Percentiles rank a stretch among this genome's conserved stretches.
phyloP scores from a whole-genome alignment of 495 filamentous ascomycete genomes.

The Jackrogersella multiformis region DNA sequence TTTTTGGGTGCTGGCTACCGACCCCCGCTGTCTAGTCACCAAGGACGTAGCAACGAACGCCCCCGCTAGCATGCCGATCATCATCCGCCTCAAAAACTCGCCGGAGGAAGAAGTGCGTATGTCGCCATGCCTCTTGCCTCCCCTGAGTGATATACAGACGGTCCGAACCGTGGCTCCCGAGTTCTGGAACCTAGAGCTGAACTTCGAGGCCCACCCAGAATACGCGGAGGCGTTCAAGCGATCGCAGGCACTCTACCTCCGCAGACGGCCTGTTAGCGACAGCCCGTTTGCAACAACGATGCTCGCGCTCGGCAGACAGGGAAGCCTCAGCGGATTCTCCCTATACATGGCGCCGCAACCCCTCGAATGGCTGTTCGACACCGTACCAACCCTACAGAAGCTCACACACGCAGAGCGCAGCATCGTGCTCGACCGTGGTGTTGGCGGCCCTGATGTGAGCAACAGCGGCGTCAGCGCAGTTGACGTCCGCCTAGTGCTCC shows the following conservation, averaged over 20 bases:
- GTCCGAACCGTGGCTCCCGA: constrained; percentile 74
- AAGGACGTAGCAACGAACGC: constrained; percentile 84
- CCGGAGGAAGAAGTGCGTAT: constrained; percentile 54
- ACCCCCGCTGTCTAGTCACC: constrained; percentile 85
- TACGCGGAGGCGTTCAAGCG: constrained; percentile 75
- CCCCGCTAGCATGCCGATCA: constrained; percentile 77
- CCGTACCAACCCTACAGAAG: constrained; percentile 60
- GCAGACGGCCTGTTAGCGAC: constrained; percentile 74
- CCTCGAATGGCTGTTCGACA: constrained; percentile 80
- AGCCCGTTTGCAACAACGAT: constrained; percentile 80
- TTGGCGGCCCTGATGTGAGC: constrained; percentile 58
- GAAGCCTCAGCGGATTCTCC: constrained; percentile 42
- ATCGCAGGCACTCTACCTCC: constrained; percentile 82
- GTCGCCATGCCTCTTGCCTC: constrained; percentile 87
- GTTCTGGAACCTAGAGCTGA: constrained; percentile 86
- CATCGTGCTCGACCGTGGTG: constrained; percentile 67
- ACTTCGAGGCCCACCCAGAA: constrained; percentile 72
- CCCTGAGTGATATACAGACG: constrained; percentile 71
- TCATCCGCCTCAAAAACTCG: constrained; percentile 50
- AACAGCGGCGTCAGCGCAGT: constrained; percentile 70
- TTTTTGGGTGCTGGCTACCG: constrained; percentile 94
- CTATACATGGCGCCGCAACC: constrained; percentile 48
- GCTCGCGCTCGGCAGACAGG: constrained; percentile 66
- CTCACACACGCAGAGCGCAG: constrained; percentile 81
- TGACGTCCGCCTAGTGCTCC: constrained; percentile 78